Conservation (phyloP, 495 filamentous ascomycete species). For the Penicillium fimorum region DNA sequence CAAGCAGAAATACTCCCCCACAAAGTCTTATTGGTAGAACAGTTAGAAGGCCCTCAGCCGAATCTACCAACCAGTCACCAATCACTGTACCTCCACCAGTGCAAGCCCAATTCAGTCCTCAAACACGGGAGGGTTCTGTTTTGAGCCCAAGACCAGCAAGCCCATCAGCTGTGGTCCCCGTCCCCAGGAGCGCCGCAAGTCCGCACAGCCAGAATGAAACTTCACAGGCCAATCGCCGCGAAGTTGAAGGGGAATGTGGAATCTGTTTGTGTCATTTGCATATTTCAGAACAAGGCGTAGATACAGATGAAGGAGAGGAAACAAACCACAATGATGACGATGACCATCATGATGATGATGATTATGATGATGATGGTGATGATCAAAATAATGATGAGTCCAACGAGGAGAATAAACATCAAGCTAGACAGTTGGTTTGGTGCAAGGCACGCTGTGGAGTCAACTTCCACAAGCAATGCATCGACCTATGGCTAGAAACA, state of each 20-base stretch:
- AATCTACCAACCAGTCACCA: background rate
- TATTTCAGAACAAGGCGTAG: background rate
- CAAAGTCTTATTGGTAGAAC: background rate
- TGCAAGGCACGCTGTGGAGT: constrained; percentile 69
- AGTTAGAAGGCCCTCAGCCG: background rate
- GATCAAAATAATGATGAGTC: background rate
- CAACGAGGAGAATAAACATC: background rate
- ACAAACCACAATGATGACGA: background rate
- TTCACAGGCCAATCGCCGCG: constrained; percentile 39
- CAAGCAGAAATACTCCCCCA: background rate
- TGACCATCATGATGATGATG: background rate
- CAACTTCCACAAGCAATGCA: constrained; percentile 67
- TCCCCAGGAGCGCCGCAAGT: background rate
- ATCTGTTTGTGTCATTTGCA: constrained; percentile 54
- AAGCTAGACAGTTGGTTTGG: constrained; percentile 54
- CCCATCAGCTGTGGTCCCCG: background rate
- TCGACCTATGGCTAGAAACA: constrained; percentile 58
- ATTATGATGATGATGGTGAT: background rate
- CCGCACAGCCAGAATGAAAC: background rate
- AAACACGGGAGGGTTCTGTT: background rate
- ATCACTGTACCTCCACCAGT: background rate
- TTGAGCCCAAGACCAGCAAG: background rate
- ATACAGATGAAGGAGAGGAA: background rate
- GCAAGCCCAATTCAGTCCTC: background rate
- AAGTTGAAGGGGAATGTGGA: constrained; percentile 65